Evolutionary conservation across 2,329 filamentous ascomycete genomes (phyloP), one percentile per base, ranked within the genome.

Genomic region (Fusarium torulosum): DNA sequence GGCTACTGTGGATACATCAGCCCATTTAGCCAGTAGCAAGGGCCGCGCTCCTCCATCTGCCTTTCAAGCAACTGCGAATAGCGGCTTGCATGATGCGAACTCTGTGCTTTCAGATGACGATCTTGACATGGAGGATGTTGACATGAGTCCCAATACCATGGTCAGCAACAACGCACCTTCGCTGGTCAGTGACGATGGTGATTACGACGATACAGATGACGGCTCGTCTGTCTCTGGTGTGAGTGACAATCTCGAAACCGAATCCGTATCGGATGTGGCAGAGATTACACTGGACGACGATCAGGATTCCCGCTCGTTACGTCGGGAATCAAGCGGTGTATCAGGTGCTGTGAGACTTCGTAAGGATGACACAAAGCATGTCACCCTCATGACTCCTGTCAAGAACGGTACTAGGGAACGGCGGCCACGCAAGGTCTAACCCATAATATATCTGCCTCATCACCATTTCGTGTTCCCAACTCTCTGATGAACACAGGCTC

Each of bases 141-240:
- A 91, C 53, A 78, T 92, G 58, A 92, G 90, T 72, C 91, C 91
- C 7, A 88, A 88, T 71, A 91, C 90, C 1, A 79, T 89, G 43
- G 84, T 90, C 50, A 91, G 90, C 76, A 93, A 93, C 77, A 91
- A 92, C 69, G 91, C 91, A 10, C 91, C 91, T 21, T 93, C 90
- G 71, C 84, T 94, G 47, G 91, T 94, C 74, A 93, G 91, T 78
- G 91, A 94, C 77, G 91, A 93, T 74, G 90, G 91, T 71, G 91
- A 93, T 75, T 92, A 91, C 72, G 91, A 91, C 69, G 89, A 90
- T 55, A 92, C 90, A 2, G 88, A 91, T 57, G 87, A 88, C 60
- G 85, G 83, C 44, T 90, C 87, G 6, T 85, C 84, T 5, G 81
- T 84, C 42, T 90, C 88, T 6, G 88, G 88, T 25, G 80, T 81